These are phyloP conservation scores for Circinella umbellata DNA, from an alignment of 371 early-diverging fungal species.

Conservation along the genomic window DNA sequence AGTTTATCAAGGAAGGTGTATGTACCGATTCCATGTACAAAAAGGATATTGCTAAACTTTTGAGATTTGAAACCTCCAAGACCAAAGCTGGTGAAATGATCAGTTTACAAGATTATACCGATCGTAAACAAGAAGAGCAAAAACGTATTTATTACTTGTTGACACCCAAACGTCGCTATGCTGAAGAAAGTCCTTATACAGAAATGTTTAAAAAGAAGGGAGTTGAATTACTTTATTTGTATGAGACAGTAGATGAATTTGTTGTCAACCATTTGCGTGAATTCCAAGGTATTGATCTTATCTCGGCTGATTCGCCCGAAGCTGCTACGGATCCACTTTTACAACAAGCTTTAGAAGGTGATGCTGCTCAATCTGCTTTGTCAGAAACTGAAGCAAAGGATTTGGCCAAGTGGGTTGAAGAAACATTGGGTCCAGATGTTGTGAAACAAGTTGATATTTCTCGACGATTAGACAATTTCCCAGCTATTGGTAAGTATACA, in stretches of 20 bases:
- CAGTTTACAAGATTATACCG: slow-evolving; percentile 88
- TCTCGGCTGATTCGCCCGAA: slow-evolving; percentile 81
- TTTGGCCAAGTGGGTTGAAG: slow-evolving; percentile 71
- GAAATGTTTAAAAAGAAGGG: slow-evolving; percentile 82
- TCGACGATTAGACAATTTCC: slow-evolving; percentile 70
- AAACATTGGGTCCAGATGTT: slow-evolving; percentile 64
- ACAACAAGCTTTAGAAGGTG: slow-evolving; percentile 41
- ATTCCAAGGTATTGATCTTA: slow-evolving; percentile 80
- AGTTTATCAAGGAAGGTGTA: slow-evolving; percentile 90
- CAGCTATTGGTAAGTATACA: slow-evolving; percentile 63
- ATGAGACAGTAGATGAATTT: slow-evolving; percentile 92
- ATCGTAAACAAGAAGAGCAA: slow-evolving; percentile 86
- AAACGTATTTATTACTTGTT: slow-evolving; percentile 93
- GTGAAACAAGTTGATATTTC: slow-evolving; percentile 73
- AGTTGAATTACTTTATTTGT: slow-evolving; percentile 79
- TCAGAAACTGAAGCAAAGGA: slow-evolving; percentile 63
- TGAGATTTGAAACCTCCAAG: slow-evolving; percentile 85
- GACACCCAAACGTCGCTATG: slow-evolving; percentile 79
- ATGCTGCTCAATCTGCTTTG: slow-evolving; percentile 31
- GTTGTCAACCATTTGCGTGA: slow-evolving; percentile 76
- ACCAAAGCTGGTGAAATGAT: slow-evolving; percentile 67
- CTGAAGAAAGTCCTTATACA: slow-evolving; percentile 86
- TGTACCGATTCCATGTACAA: slow-evolving; percentile 78
- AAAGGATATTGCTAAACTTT: slow-evolving; percentile 80
- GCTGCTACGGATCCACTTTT: slow-evolving; percentile 56